Base-by-base conservation (phyloP, 805 yeast species). In the Candida patagonica region DNA sequence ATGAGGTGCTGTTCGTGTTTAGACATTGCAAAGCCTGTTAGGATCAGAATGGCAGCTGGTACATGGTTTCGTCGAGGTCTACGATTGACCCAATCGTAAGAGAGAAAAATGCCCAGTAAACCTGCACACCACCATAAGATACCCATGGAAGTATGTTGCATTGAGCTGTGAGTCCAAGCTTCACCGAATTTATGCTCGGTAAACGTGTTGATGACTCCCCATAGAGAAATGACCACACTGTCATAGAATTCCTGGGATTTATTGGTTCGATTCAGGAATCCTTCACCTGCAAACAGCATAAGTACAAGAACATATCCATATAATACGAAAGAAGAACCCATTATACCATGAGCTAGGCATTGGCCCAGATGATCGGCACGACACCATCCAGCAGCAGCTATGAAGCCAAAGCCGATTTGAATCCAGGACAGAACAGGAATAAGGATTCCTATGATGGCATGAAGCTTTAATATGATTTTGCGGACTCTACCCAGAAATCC, bases 121-220 rank as follows among this genome's bases (percentile, higher is more conserved):
- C 96, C 97, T 41, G 95, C 94, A 37, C 85, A 75, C 94, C 96
- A 87, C 94, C 96, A 89, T 23, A 89, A 71, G 42, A 89, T 82
- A 1, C 97, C 97, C 95, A 89, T 86, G 16, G 92, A 75, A 0
- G 97, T 88, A 60, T 88, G 96, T 63, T 88, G 96, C 58, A 80
- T 85, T 59, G 87, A 96, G 7, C 95, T 92, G 67, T 83, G 94
- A 31, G 74, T 71, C 97, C 97, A 89, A 6, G 67, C 75, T 56
- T 87, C 92, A 27, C 94, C 94, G 96, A 96, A 89, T 46, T 96
- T 66, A 60, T 89, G 97, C 61, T 89, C 97, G 1, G 97, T 89
- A 61, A 89, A 89, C 0, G 96, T 87, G 59, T 89, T 89, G 43
- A 89, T 80, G 25, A 87, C 76, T 5, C 97, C 97, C 95, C 96